Evolutionary conservation across 176 grass and related monocot genomes (phyloP).

Genomic region (Lolium rigidum): DNA sequence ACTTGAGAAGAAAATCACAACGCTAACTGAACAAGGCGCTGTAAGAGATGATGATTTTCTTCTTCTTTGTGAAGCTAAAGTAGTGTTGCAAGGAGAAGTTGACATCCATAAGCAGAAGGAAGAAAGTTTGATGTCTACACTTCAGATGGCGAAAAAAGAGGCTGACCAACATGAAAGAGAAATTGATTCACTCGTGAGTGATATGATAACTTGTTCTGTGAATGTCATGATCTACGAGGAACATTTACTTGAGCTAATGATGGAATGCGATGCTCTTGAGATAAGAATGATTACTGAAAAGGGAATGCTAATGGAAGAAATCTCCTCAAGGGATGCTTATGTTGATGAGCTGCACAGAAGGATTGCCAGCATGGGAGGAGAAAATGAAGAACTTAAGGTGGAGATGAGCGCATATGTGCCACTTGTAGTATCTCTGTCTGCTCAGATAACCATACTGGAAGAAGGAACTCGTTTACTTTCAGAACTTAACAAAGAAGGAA

Average conservation of each 20-base stretch:
- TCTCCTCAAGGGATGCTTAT: conserved; percentile 48
- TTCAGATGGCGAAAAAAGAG: conserved; percentile 48
- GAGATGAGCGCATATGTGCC: conserved; percentile 46
- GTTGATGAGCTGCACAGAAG: conserved; percentile 53
- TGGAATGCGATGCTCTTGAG: conserved; percentile 53
- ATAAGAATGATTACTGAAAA: conserved; percentile 48
- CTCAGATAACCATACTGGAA: conserved; percentile 55
- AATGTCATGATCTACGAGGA: conserved; percentile 52
- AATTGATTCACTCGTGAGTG: conserved; percentile 50
- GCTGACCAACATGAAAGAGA: conserved; percentile 55
- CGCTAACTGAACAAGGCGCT: conserved; percentile 39
- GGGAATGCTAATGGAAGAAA: conserved; percentile 56
- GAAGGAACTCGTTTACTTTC: conserved; percentile 56
- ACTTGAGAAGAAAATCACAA: conserved; percentile 44
- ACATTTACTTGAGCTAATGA: conserved; percentile 56
- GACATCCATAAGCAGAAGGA: conserved; percentile 48
- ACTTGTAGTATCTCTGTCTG: conserved; percentile 55
- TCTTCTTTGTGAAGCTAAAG: conserved; percentile 43
- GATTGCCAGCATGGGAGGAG: conserved; percentile 43
- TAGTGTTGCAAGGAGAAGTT: conserved; percentile 52
- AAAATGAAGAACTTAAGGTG: conserved; percentile 55
- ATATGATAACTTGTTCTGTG: conserved; percentile 47
- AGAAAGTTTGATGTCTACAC: conserved; percentile 43
- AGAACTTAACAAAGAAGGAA: conserved; percentile 49
- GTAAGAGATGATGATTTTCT: conserved; percentile 38